phyloP scores from a whole-genome alignment of 2,329 filamentous ascomycete genomes.

The Botryotinia globosa region DNA sequence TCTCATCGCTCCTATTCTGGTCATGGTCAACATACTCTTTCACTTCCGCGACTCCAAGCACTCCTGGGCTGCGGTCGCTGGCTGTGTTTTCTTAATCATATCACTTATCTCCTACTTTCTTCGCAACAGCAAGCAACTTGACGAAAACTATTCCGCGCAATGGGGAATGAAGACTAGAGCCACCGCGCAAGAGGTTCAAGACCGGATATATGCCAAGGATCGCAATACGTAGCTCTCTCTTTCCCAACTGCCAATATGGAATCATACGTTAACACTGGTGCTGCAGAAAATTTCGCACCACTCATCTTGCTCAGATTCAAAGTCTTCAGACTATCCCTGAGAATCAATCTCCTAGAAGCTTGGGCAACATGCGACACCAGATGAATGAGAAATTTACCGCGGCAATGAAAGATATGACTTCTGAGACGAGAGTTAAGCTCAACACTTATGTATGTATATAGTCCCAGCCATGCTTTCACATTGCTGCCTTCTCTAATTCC shows the following conservation, averaged over 20 bases:
- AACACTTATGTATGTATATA: not conserved
- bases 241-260: not conserved
- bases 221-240: not conserved
- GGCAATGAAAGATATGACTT: constrained; percentile 4
- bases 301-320: not conserved
- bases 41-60: not conserved
- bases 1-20: not conserved
- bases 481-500: not conserved
- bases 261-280: not conserved
- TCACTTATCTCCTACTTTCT: not conserved
- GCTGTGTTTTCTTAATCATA: not conserved
- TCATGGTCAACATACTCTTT: not conserved
- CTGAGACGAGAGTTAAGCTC: not conserved
- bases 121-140: not conserved
- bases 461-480: not conserved
- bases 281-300: not conserved
- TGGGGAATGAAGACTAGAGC: not conserved
- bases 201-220: not conserved
- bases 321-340: not conserved
- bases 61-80: not conserved
- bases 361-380: not conserved
- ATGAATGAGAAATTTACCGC: not conserved
- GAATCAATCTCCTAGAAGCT: not conserved
- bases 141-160: not conserved
- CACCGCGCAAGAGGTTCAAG: not conserved